Evolutionary conservation across 129 eudicot genomes (phyloP).

Genomic region (Mikania micrantha): DNA sequence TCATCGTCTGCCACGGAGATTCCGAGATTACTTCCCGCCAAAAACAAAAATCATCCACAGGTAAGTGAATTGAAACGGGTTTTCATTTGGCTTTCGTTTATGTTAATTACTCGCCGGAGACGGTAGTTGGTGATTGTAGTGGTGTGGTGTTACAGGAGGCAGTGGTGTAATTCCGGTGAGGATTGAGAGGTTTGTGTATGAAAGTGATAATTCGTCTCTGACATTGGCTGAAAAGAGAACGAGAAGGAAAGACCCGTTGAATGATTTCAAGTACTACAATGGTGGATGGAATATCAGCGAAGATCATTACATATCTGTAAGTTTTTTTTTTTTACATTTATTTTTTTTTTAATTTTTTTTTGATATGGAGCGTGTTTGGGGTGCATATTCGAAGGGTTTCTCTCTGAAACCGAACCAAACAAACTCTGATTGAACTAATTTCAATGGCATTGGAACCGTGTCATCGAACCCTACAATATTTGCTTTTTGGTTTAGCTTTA

Average conservation of each 20-base stretch:
- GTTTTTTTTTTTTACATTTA: too few relatives aligned
- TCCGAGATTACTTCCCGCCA: background rate
- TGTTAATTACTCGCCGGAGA: background rate
- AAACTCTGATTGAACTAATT: too few relatives aligned
- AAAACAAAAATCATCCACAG: background rate
- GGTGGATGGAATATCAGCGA: constrained; percentile 71
- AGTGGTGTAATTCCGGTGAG: constrained; percentile 24
- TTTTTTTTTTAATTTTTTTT: too few relatives aligned
- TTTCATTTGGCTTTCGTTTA: too few relatives aligned
- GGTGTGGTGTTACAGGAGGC: background rate
- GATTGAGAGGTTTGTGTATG: constrained; percentile 19
- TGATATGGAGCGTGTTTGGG: too few relatives aligned
- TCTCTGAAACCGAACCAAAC: too few relatives aligned
- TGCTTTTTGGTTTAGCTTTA: too few relatives aligned
- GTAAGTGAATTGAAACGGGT: background rate
- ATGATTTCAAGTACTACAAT: constrained; percentile 38
- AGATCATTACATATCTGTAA: constrained; percentile 49
- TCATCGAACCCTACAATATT: too few relatives aligned
- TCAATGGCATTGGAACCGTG: too few relatives aligned
- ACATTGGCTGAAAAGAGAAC: constrained; percentile 59
- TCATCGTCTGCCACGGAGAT: background rate
- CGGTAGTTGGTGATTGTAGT: background rate
- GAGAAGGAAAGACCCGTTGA: constrained; percentile 41
- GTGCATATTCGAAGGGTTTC: too few relatives aligned
- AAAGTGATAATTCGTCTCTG: constrained; percentile 15